These are phyloP conservation scores for Fomitopsis palustris DNA, from an alignment of 1,284 basidiomycete genomes.

Conservation along the genomic window DNA sequence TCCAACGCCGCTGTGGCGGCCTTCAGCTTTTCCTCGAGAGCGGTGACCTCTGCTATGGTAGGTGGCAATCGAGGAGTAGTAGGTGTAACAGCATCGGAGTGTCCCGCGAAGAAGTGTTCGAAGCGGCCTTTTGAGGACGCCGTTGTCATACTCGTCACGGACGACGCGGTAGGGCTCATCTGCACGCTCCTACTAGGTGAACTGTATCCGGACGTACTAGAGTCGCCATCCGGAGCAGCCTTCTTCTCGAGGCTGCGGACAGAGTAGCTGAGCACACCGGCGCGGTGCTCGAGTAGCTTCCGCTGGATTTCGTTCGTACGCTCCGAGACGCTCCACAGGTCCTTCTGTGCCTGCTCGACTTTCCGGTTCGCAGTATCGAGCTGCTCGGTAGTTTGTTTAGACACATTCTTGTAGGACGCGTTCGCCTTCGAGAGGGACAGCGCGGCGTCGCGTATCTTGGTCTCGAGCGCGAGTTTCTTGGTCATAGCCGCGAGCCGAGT, in stretches of 20 bases:
- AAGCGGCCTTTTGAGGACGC: slow-evolving; percentile 50
- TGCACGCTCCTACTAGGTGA: slow-evolving; percentile 48
- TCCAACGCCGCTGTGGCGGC: slow-evolving; percentile 52
- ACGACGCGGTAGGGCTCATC: slow-evolving; percentile 49
- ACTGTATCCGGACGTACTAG: slow-evolving; percentile 45
- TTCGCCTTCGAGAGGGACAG: slow-evolving; percentile 67
- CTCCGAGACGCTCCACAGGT: slow-evolving; percentile 62
- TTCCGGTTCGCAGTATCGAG: slow-evolving; percentile 64
- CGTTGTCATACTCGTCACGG: slow-evolving; percentile 41
- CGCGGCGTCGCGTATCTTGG: slow-evolving; percentile 79
- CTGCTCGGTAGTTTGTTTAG: slow-evolving; percentile 68
- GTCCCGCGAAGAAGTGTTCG: slow-evolving; percentile 79
- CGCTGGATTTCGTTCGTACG: slow-evolving; percentile 57
- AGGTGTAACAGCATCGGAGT: slow-evolving; percentile 60
- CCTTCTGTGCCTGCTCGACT: slow-evolving; percentile 64
- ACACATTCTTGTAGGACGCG: slow-evolving; percentile 51
- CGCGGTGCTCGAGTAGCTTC: slow-evolving; percentile 70
- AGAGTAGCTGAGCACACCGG: slow-evolving; percentile 71
- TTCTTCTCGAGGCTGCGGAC: slow-evolving; percentile 67
- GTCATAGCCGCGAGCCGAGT: slow-evolving; percentile 58
- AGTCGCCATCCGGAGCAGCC: slow-evolving; percentile 26
- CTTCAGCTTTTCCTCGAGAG: slow-evolving; percentile 47
- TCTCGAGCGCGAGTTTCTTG: slow-evolving; percentile 72
- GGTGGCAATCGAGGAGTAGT: slow-evolving; percentile 30
- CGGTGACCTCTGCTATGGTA: slow-evolving; percentile 32